Base-by-base conservation (phyloP, 2,329 filamentous ascomycete species). In the Ophiocordyceps australis region DNA sequence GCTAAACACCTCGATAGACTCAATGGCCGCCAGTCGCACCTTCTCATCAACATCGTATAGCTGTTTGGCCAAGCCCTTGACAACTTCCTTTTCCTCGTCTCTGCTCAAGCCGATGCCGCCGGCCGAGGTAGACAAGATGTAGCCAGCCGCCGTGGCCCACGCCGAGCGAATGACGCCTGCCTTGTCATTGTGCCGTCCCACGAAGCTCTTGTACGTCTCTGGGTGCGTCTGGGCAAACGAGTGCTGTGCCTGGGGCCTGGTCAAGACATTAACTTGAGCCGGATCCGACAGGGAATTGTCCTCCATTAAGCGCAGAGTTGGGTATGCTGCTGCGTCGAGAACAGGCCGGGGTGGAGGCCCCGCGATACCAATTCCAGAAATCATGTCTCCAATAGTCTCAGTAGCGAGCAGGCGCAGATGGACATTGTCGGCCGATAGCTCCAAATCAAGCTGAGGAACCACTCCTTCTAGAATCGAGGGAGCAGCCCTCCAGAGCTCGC, bases 301-400 rank as follows among this genome's bases (percentile, higher is more conserved):
- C 27, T 73, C 68, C 14, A 63, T 52, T 19, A 81, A 47, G 32
- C 65, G 75, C 24, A 76, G 57, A 4, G 77, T 75, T n/a, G 86
- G 86, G 41, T 91, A 94, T 17, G 77, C 74, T 14, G 77, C 67
- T 9, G 86, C 80, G 40, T 94, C 82, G 42, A 93, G 62, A 2
- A 58, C 50, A 8, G 76, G 67, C 6, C 70, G 54, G 10, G 77
- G 68, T 11, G 85, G 82, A 28, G 81, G 79, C 1, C 86, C 86
- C 32, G 85, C 82, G 32, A 86, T 80, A 25, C 86, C 86, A 45
- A 95, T 91, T 5, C 86, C 86, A 21, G 86, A 76, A 15, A 91
- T 77, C 61, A 98, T 85, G 43, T 95, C 86, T 27, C 91, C 89
- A 20, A 98, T 69, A 0, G 89, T 93, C 49, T 95, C 82, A 0